Base-by-base conservation (phyloP, 208 protist species). In the Wallacemonas sp. region DNA sequence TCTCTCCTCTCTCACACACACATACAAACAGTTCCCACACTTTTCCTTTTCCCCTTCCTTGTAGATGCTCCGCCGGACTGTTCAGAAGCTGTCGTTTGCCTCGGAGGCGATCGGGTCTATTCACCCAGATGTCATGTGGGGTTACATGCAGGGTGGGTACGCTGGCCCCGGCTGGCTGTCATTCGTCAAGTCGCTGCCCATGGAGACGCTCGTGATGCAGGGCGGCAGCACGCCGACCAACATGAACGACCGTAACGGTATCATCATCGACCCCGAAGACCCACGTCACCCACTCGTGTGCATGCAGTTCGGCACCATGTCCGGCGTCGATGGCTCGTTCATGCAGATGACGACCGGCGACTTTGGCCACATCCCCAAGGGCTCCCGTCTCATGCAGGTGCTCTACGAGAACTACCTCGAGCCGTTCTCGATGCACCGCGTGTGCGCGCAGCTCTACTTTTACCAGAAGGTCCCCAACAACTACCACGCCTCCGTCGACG, bases 331-430 rank as follows among this genome's bases (percentile, higher is more conserved):
- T 62, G 87, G 82, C 23, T 68, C 81, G 27, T 83, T 92, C 38
- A 72, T 87, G 57, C 78, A 90, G 72, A 44, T 95, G 14, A 75
- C 81, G 11, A 80, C 77, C 41, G 85, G 83, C 19, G 68, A 92
- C 67, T 95, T 82, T 57, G 90, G 83, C 27, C 19, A 60, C 2
- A 81, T 88, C 16, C 54, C 72, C 11, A 74, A 83, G 33, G 74
- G 83, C 19, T 82, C 87, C 2, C 84, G 90, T 12, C 81, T 95
- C 11, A 83, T 95, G 83, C 90, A 95, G 74, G 75, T 92, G 36
- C 76, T 95, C 24, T 95, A 95, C 78, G 87, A 93, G 46, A 93
- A 90, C 70, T 95, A 95, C 61, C 71, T 95, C 12, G 87, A 95
- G 68, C 90, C 90, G 23, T 92, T 95, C 63, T 92, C 84, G 19